Base-by-base conservation (phyloP, 768 basidiomycete genomes). In the Postia placenta region DNA sequence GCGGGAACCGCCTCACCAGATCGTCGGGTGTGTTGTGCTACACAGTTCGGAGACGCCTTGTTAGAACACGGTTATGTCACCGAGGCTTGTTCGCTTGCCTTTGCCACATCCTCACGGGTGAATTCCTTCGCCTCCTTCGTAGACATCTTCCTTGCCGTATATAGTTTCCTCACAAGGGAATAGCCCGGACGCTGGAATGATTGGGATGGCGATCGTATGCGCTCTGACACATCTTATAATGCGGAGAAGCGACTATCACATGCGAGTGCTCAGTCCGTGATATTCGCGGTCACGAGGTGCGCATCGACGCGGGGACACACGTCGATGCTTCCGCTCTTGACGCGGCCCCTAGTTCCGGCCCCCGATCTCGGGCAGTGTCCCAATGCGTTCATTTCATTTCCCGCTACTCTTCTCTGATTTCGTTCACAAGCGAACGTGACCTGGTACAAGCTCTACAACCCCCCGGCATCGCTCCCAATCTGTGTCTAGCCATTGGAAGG, bases 1-100 rank as follows among this genome's bases (percentile, higher is more conserved):
- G n/a, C n/a, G n/a, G n/a, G n/a, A n/a, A n/a, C 17, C 11, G 11
- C 60, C 80, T 49, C 48, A 85, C 83, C 48, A 93, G 72, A 69
- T 93, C 91, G 48, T 80, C 87, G 20, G 74, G 68, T 56, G 75
- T 85, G 66, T 85, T 87, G 68, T 94, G 91, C 80, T 87, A 57
- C 7, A n/a, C 46, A 17, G 40, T 45, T 22, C 15, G 27, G 11
- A 27, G 30, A 11, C 7, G 20, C 14, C n/a, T n/a, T n/a, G 26
- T 45, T 22, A 45, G 12, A 19, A 3, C 35, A 5, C 7, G 7
- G 20, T 23, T 4, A 6, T 45, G 43, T 11, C 14, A 15, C 11
- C 30, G 5, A 33, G 30, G 15, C 11, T n/a, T 15, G 19, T 17
- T n/a, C 5, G 63, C 74, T 28, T 42, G 85, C 86, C 72, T 83